Percentiles rank a stretch among this genome's conserved stretches.
These are phyloP conservation scores for Achaetomium macrosporum DNA, from an alignment of 2,329 filamentous ascomycete genomes.

Conservation along the genomic window DNA sequence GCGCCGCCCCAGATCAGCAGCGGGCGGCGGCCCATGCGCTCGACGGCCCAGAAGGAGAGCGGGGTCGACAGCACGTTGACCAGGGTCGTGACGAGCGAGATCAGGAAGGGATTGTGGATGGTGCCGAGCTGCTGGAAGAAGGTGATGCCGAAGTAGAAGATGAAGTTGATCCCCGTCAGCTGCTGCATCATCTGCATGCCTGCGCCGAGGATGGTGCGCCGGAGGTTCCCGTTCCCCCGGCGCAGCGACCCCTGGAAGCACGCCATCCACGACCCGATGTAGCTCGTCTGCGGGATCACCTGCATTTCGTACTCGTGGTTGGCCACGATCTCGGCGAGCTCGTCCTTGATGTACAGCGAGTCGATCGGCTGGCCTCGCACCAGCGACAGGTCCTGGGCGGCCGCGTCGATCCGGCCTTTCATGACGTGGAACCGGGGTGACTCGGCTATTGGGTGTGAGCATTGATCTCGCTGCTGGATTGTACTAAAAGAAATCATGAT, in stretches of 20 bases:
- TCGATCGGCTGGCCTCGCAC: constrained; percentile 61
- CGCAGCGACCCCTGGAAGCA: constrained; percentile 51
- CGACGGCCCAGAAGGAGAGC: constrained; percentile 66
- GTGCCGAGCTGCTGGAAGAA: constrained; percentile 64
- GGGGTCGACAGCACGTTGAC: constrained; percentile 70
- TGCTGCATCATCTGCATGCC: constrained; percentile 57
- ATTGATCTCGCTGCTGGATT: background rate
- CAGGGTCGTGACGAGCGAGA: constrained; percentile 67
- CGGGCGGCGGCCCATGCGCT: constrained; percentile 62
- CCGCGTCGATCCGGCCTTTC: constrained; percentile 56
- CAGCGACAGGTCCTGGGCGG: constrained; percentile 49
- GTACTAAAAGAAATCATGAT: background rate
- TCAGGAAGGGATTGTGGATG: constrained; percentile 63
- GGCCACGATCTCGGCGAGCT: constrained; percentile 68
- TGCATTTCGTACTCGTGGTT: constrained; percentile 65
- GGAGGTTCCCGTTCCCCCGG: constrained; percentile 51
- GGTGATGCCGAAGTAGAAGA: constrained; percentile 65
- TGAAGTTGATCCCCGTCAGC: constrained; percentile 57
- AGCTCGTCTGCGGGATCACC: constrained; percentile 51
- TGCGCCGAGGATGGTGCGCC: constrained; percentile 52
- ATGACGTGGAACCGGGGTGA: constrained; percentile 69
- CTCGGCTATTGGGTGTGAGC: constrained; percentile 44
- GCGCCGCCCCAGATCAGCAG: constrained; percentile 63
- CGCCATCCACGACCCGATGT: constrained; percentile 54
- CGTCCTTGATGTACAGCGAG: constrained; percentile 60